Evolutionary conservation across 768 basidiomycete species (phyloP).

Genomic region (Mycena polygramma): DNA sequence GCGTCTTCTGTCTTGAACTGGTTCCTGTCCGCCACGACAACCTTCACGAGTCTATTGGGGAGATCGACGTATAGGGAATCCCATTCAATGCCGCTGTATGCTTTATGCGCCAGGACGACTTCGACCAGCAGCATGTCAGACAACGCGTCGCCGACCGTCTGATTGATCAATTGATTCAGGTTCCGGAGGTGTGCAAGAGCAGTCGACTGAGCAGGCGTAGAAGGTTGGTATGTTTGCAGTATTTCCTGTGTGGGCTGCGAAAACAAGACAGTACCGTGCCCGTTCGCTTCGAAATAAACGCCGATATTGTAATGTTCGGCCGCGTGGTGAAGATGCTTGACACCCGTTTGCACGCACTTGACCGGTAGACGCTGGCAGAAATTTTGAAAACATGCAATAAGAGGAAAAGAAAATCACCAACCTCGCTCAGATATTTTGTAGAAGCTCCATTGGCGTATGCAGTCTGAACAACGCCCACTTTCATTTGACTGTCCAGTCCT

Average conservation of each 20-base stretch:
- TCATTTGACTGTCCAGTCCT: constrained; percentile 80
- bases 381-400: constrained; percentile 18
- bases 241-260: constrained; percentile 78
- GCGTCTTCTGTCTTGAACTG: constrained; percentile 94
- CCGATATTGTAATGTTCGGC: constrained; percentile 95
- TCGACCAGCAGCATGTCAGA: constrained; percentile 98
- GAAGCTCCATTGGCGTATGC: constrained; percentile 99
- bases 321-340: constrained; percentile 98
- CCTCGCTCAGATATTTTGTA: constrained; percentile 90
- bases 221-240: constrained; percentile 75
- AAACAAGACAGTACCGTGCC: constrained; percentile 97
- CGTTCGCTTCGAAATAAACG: constrained; percentile 99
- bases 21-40: constrained; percentile 84
- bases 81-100: constrained; percentile 89
- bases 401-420: constrained; percentile 48
- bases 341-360: constrained; percentile 94
- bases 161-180: constrained; percentile 91
- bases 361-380: constrained; percentile 86
- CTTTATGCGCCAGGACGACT: constrained; percentile 88
- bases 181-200: constrained; percentile 83
- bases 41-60: constrained; percentile 95
- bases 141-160: constrained; percentile 97
- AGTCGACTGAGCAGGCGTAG: constrained; percentile 85
- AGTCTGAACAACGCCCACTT: constrained; percentile 97
- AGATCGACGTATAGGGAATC: constrained; percentile 93